A percentile compares a stretch with the other conserved stretches of the same genome.
Evolutionary conservation across 2,329 filamentous ascomycete genomes (phyloP).

Genomic region (Colletotrichum sidae): DNA sequence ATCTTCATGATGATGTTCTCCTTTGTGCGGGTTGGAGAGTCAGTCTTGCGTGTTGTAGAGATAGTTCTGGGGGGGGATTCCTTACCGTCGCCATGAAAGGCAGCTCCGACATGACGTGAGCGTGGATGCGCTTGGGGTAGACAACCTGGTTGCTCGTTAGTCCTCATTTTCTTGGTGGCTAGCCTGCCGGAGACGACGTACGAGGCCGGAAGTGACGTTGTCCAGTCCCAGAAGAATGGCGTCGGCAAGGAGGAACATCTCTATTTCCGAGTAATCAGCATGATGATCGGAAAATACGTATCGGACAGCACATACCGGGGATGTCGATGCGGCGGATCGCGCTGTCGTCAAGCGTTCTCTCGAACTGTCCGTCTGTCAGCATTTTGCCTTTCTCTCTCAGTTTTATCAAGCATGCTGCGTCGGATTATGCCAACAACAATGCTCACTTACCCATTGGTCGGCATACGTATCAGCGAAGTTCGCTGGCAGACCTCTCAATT

Average conservation of each 20-base stretch:
- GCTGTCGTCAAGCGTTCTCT: constrained; percentile 82
- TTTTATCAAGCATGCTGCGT: too few relatives aligned
- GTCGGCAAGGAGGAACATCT: constrained; percentile 76
- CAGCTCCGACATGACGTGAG: constrained; percentile 78
- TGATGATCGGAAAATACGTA: constrained; percentile 49
- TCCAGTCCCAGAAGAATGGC: constrained; percentile 75
- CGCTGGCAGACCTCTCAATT: constrained; percentile 45
- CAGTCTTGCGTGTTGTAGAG: not conserved
- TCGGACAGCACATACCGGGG: constrained; percentile 43
- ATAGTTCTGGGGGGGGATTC: not conserved
- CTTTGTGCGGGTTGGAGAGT: constrained; percentile 25
- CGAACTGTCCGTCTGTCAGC: constrained; percentile 59
- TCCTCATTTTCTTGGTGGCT: not conserved
- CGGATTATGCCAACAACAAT: not conserved
- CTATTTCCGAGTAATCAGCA: constrained; percentile 41
- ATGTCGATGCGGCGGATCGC: constrained; percentile 64
- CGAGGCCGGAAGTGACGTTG: constrained; percentile 74
- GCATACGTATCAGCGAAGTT: constrained; percentile 44
- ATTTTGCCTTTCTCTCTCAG: not conserved
- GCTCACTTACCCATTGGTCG: constrained; percentile 7
- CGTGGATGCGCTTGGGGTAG: constrained; percentile 79
- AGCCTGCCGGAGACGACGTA: not conserved
- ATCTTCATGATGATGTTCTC: constrained; percentile 83
- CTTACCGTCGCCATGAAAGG: constrained; percentile 82
- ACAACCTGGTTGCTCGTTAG: not conserved